Evolutionary conservation across 2,329 filamentous ascomycete genomes (phyloP), one percentile per base, ranked within the genome.

Genomic region (Aspergillus tanneri): DNA sequence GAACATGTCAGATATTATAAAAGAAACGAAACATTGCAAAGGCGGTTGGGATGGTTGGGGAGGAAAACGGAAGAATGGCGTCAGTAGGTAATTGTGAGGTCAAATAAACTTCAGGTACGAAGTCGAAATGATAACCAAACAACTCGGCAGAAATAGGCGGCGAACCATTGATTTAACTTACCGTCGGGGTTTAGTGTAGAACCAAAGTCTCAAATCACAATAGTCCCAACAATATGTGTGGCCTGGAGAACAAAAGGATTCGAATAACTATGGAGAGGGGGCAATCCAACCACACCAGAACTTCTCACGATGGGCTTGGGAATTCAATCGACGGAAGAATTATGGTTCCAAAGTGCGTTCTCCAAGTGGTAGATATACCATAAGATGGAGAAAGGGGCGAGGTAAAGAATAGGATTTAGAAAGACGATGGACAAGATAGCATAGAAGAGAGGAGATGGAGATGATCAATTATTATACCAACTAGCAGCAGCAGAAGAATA

Each of bases 401-500:
- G 43, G 46, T 36, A 48, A 47, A 42, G 38, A 43, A 43, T 51
- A 42, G 43, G 28, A 46, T 37, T 38, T 42, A 45, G 34, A 40
- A 48, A 22, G 44, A 45, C 23, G 46, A 41, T 53, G 46, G 32
- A 49, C 47, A 43, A 47, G 38, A 43, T 27, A 12, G 43, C 40
- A 40, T 42, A 18, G 43, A 50, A 30, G 45, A 49, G 45, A 47
- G 46, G 47, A 49, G 53, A 49, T 53, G 45, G 50, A 32, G 37
- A 54, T 46, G 51, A 50, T 53, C 47, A 36, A 54, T 47, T 57
- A 51, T 57, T 48, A 56, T 56, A 55, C 52, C 50, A 56, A 60
- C 54, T 18, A 55, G 56, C 56, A 56, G 58, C 46, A 54, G 55
- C 47, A 51, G 52, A 52, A 56, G 47, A 54, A 57, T 62, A 63